phyloP scores from a whole-genome alignment of 1,139 yeast genomes.

The Candida buenavistaensis region DNA sequence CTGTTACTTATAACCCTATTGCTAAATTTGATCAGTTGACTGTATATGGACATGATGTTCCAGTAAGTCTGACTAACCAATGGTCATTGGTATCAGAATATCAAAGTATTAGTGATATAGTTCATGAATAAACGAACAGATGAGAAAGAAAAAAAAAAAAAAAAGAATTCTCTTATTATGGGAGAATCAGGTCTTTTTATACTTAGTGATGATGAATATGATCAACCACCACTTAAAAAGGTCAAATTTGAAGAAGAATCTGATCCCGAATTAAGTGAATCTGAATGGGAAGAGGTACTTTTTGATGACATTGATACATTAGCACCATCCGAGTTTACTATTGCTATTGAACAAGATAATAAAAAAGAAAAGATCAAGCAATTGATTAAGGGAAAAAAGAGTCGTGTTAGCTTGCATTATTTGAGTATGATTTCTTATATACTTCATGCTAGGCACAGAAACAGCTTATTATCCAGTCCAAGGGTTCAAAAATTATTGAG shows the following conservation, averaged over 20 bases:
- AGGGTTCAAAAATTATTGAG: slow-evolving; percentile 25
- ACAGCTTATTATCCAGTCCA: slow-evolving; percentile 21
- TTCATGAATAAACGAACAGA: slow-evolving; percentile 22
- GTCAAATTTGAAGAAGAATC: slow-evolving; percentile 8
- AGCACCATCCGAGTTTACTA: slow-evolving; percentile 12
- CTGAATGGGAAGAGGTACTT: slow-evolving; percentile 25
- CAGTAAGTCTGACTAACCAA: slow-evolving; percentile 29
- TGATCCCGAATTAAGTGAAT: slow-evolving; percentile 12
- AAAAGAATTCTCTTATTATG: slow-evolving; percentile 1
- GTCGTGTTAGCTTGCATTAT: slow-evolving; percentile 21
- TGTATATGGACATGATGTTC: slow-evolving; percentile 43
- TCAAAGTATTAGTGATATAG: slow-evolving; percentile 29
- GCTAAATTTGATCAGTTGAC: slow-evolving; percentile 31
- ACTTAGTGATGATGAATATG: slow-evolving; percentile 11
- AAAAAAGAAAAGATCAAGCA: slow-evolving; percentile 11
- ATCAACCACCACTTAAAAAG: slow-evolving; percentile 9
- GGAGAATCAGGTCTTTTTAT: slow-evolving; percentile 7
- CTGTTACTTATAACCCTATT: slow-evolving; percentile 29
- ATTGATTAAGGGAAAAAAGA: slow-evolving; percentile 13
- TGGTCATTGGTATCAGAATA: slow-evolving; percentile 39
- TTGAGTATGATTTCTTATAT: slow-evolving; percentile 29
- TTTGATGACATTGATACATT: slow-evolving; percentile 3
- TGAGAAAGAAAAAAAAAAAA: slow-evolving; percentile 4
- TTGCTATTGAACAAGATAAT: slow-evolving; percentile 9
- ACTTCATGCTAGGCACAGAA: slow-evolving; percentile 25